These are phyloP conservation scores for Penicillium sp. DNA, from an alignment of 2,329 filamentous ascomycete genomes.

Conservation along the genomic window DNA sequence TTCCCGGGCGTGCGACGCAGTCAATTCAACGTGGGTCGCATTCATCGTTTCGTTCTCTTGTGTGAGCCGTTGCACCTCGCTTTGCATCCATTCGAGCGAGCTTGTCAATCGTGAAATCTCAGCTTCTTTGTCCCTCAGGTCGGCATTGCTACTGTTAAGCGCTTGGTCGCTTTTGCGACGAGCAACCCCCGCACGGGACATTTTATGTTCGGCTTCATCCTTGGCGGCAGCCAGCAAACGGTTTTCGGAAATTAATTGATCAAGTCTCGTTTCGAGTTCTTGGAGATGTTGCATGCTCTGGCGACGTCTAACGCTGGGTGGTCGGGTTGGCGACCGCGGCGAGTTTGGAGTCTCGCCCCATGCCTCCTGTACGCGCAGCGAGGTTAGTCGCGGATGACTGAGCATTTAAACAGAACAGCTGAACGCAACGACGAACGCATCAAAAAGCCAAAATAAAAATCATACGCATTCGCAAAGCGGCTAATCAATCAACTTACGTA, in stretches of 20 bases:
- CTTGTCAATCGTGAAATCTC: slow-evolving; percentile 80
- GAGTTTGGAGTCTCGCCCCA: slow-evolving; percentile 81
- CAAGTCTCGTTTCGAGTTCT: slow-evolving; percentile 81
- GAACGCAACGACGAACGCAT: slow-evolving; percentile 19
- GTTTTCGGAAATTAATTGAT: slow-evolving; percentile 83
- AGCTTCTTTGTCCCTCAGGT: slow-evolving; percentile 75
- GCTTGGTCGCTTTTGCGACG: slow-evolving; percentile 54
- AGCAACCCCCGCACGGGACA: slow-evolving; percentile 54
- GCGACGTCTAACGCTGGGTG: slow-evolving; percentile 91
- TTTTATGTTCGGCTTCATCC: slow-evolving; percentile 61
- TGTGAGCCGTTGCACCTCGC: slow-evolving; percentile 74
- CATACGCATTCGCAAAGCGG: slow-evolving; percentile 9
- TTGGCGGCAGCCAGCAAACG: slow-evolving; percentile 71
- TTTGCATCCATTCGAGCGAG: slow-evolving; percentile 73
- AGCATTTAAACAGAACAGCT: slow-evolving; percentile 17
- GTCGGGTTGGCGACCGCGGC: slow-evolving; percentile 86
- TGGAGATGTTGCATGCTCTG: slow-evolving; percentile 93
- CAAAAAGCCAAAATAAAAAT: slow-evolving; percentile 19
- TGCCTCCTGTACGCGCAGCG: slow-evolving; percentile 65
- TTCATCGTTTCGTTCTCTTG: slow-evolving; percentile 78
- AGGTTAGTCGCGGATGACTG: slow-evolving; percentile 12
- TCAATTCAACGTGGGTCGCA: slow-evolving; percentile 72
- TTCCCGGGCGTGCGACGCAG: slow-evolving; percentile 68
- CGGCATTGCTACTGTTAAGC: slow-evolving; percentile 61
- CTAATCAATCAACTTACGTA: slow-evolving; percentile 65